Percentiles rank a stretch among this genome's conserved stretches.
Evolutionary conservation across 1,284 basidiomycete species (phyloP).

Genomic region (Trichosporon asahii): DNA sequence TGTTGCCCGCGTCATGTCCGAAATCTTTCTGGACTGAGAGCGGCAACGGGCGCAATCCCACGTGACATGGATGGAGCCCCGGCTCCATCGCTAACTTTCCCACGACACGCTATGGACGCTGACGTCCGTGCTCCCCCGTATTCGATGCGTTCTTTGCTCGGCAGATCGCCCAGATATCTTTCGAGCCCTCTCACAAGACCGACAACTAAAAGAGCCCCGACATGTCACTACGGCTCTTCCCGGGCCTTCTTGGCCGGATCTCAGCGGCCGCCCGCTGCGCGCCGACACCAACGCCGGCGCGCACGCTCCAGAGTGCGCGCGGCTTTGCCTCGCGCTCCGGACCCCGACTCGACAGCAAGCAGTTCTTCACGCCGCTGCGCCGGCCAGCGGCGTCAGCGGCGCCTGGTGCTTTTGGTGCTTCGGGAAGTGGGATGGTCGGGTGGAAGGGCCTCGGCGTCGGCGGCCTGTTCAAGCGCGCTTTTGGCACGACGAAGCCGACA

Average conservation of each 20-base stretch:
- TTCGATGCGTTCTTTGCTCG: neutral
- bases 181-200: neutral
- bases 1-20: constrained; percentile 3
- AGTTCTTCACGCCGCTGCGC: constrained; percentile 15
- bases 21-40: constrained; percentile 16
- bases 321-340: too few species aligned
- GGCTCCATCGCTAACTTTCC: neutral
- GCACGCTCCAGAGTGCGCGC: too few species aligned
- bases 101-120: neutral
- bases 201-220: neutral
- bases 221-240: constrained; percentile 22
- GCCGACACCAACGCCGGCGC: too few species aligned
- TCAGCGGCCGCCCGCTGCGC: too few species aligned
- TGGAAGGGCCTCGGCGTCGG: neutral
- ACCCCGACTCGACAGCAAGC: neutral
- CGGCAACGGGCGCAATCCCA: constrained; percentile 16
- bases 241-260: constrained; percentile 8
- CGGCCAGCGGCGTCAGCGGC: neutral
- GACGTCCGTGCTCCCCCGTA: neutral
- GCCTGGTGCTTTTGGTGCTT: neutral
- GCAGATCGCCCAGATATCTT: neutral
- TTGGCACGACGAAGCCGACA: neutral
- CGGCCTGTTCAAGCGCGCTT: constrained; percentile 14
- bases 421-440: neutral
- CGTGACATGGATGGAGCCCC: neutral